Base-by-base conservation (phyloP, 306 rosid species). In the Gillenia trifoliata region DNA sequence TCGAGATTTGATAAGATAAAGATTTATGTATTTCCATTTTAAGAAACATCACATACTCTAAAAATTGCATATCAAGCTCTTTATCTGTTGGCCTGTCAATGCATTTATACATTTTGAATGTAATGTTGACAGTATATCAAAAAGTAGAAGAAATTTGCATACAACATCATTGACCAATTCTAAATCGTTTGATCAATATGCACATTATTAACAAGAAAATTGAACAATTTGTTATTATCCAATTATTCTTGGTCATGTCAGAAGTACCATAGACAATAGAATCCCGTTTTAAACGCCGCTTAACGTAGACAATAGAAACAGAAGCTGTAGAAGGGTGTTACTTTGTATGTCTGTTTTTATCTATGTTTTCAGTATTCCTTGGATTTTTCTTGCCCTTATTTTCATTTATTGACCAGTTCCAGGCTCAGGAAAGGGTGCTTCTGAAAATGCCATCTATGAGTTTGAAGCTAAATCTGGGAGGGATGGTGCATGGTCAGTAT, bases 401-500 rank as follows among this genome's bases (percentile, higher is more conserved):
- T 75, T 78, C 40, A 3, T 83, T 70, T 80, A 75, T 75, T 73
- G 64, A 72, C 68, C 88, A 91, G 91, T 81, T 83, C 80, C 88
- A 74, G 84, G 86, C 20, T 25, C 86, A 40, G 92, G 82, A 75
- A 92, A 85, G 83, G 83, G 77, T 78, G 61, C 88, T 78, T 66
- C 93, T 45, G 97, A 95, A 77, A 89, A 78, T 85, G 79, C 91
- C 11, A 80, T 80, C 25, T 79, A 86, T 86, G 99, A 95, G 83
- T 92, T 90, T 60, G 99, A 95, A 89, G 99, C 99, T 66, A 95
- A 92, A 86, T 95, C 99, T 70, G 93, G 91, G 74, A 90, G 99
- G 81, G 99, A 95, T 85, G 96, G 97, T 72, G 99, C 99, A 88
- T 95, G 99, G 99, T 95, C 73, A 87, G 79, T 88, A 77, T 79